Conservation (phyloP, 371 early-diverging fungal genomes). For the Mortierella sp. region DNA sequence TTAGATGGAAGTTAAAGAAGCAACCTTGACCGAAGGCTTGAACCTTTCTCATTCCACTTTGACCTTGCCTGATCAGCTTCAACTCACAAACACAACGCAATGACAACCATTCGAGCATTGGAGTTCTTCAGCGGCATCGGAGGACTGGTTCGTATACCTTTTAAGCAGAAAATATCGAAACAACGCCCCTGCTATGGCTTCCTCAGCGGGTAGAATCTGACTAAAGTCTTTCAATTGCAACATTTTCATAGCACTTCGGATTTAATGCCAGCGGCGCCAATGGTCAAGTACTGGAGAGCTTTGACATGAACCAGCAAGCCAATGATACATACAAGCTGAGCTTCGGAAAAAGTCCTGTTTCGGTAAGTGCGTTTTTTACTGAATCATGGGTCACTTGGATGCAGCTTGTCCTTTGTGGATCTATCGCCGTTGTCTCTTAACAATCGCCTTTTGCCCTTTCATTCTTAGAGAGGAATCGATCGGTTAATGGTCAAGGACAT, state of each 20-base stretch:
- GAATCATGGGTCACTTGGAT: not conserved
- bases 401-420: not conserved
- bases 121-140: conserved; percentile 88
- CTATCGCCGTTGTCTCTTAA: not conserved
- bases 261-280: conserved; percentile 66
- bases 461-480: conserved; percentile 71
- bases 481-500: conserved; percentile 70
- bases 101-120: conserved; percentile 62
- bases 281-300: conserved; percentile 69
- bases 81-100: conserved; percentile 1
- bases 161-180: too few relatives aligned
- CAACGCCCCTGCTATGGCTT: not conserved
- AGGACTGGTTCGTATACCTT: conserved; percentile 64
- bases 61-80: not conserved
- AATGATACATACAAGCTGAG: conserved; percentile 78
- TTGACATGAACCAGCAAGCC: conserved; percentile 81
- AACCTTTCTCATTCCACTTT: not conserved
- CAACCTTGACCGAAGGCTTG: not conserved
- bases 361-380: conserved; percentile 43
- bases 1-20: not conserved
- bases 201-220: not conserved
- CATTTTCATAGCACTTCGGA: conserved; percentile 67
- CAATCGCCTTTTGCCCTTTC: not conserved
- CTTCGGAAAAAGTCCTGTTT: conserved; percentile 70
- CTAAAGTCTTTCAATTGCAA: not conserved